These are phyloP conservation scores for Knoxia roxburghii DNA, from an alignment of 257 asterid genomes.

Conservation along the genomic window DNA sequence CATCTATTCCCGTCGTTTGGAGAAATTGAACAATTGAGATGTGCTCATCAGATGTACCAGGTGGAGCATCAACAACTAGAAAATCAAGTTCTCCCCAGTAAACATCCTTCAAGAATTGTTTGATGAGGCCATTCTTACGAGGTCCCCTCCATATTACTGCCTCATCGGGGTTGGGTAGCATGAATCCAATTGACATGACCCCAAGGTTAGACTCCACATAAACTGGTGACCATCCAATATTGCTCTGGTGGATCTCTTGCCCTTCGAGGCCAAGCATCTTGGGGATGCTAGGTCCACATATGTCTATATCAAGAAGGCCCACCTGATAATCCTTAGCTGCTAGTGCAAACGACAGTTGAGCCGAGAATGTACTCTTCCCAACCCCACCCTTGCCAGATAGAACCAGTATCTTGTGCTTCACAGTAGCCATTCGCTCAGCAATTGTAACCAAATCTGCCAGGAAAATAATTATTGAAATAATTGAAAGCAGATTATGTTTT, in stretches of 20 bases:
- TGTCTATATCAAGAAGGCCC: slow-evolving; percentile 88
- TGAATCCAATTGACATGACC: slow-evolving; percentile 67
- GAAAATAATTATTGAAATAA: background rate
- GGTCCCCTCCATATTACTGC: slow-evolving; percentile 94
- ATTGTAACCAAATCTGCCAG: slow-evolving; percentile 66
- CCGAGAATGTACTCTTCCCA: slow-evolving; percentile 91
- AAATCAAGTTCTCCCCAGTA: slow-evolving; percentile 91
- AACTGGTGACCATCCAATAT: slow-evolving; percentile 88
- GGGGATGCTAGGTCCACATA: slow-evolving; percentile 92
- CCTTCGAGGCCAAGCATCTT: slow-evolving; percentile 88
- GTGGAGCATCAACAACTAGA: slow-evolving; percentile 88
- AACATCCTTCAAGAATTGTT: slow-evolving; percentile 78
- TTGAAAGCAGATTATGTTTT: no score
- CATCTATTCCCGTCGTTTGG: slow-evolving; percentile 76
- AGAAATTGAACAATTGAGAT: slow-evolving; percentile 84
- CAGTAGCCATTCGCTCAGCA: slow-evolving; percentile 81
- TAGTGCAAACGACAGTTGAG: slow-evolving; percentile 77
- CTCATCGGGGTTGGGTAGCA: slow-evolving; percentile 52
- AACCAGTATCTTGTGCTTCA: slow-evolving; percentile 87
- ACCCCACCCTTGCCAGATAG: slow-evolving; percentile 94
- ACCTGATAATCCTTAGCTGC: slow-evolving; percentile 82
- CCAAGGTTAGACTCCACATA: slow-evolving; percentile 87
- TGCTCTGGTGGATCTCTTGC: slow-evolving; percentile 64
- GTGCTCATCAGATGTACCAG: slow-evolving; percentile 95
- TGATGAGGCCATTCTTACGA: slow-evolving; percentile 70